phyloP scores from a whole-genome alignment of 768 basidiomycete species.

The Kondoa malvinella region DNA sequence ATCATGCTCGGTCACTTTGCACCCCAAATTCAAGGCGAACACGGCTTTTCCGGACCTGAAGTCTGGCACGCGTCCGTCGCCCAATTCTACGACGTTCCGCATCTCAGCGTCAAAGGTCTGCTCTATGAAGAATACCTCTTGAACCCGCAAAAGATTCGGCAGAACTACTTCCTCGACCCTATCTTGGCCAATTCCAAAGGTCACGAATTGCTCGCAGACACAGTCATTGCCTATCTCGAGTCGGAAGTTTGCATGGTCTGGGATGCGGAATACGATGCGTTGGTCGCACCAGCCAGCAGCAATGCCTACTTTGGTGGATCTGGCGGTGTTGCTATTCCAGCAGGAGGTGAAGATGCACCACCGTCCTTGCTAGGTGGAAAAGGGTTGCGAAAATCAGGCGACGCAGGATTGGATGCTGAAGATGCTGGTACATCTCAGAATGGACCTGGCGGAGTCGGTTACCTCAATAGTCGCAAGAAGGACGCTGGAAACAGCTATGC shows the following conservation, averaged over 20 bases:
- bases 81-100: conserved; percentile 93
- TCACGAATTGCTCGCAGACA: conserved; percentile 74
- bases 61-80: conserved; percentile 77
- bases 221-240: conserved; percentile 80
- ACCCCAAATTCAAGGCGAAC: conserved; percentile 57
- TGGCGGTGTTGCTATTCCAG: conserved; percentile 12
- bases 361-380: conserved; percentile 26
- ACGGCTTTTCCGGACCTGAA: conserved; percentile 80
- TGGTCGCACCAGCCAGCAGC: background rate
- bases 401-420: conserved; percentile 25
- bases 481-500: conserved; percentile 32
- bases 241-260: conserved; percentile 73
- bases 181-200: conserved; percentile 63
- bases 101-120: conserved; percentile 68
- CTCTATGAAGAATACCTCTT: conserved; percentile 67
- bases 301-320: background rate
- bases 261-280: conserved; percentile 30
- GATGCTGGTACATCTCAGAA: conserved; percentile 18
- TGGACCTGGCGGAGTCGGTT: conserved; percentile 13
- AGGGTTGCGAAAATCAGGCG: conserved; percentile 26
- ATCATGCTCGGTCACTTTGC: conserved; percentile 89
- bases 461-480: conserved; percentile 11
- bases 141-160: conserved; percentile 45
- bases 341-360: conserved; percentile 19
- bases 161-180: conserved; percentile 62